Percentiles rank a stretch among this genome's conserved stretches.
These are phyloP conservation scores for Ophiocordyceps australis DNA, from an alignment of 2,329 filamentous ascomycete genomes.

Conservation along the genomic window DNA sequence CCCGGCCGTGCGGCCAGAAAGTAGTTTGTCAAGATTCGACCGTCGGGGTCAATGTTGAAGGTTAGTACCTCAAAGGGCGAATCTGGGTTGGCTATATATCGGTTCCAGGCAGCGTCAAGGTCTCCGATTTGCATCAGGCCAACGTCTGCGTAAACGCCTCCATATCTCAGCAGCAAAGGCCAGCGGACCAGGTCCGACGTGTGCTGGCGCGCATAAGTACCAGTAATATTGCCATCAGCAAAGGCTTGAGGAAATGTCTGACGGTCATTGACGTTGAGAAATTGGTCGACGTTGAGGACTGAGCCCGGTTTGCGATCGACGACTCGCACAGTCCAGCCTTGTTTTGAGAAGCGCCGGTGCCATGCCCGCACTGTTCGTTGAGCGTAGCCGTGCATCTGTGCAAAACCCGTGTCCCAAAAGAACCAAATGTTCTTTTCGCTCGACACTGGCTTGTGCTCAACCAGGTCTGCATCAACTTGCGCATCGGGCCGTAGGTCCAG, in stretches of 20 bases:
- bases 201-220: conserved; percentile 31
- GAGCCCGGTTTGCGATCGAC: conserved; percentile 24
- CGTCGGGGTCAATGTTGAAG: conserved; percentile 19
- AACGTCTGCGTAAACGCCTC: conserved; percentile 39
- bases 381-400: conserved; percentile 28
- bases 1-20: conserved; percentile 18
- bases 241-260: conserved; percentile 29
- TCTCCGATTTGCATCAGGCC: conserved; percentile 39
- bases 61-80: conserved; percentile 28
- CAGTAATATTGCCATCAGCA: conserved; percentile 24
- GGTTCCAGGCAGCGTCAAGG: conserved; percentile 31
- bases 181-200: conserved; percentile 38
- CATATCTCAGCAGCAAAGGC: conserved; percentile 35
- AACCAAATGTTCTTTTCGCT: conserved; percentile 37
- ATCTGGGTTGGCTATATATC: conserved; percentile 23
- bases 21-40: conserved; percentile 26
- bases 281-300: conserved; percentile 26
- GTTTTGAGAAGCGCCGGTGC: conserved; percentile 29
- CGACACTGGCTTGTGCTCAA: conserved; percentile 17
- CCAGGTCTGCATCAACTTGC: conserved; percentile 22
- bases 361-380: conserved; percentile 33
- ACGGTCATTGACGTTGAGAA: conserved; percentile 24
- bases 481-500: conserved; percentile 26
- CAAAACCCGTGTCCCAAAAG: conserved; percentile 35
- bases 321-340: conserved; percentile 34